Conservation (phyloP, 208 protist genomes). For the Leishmania tarentolae region DNA sequence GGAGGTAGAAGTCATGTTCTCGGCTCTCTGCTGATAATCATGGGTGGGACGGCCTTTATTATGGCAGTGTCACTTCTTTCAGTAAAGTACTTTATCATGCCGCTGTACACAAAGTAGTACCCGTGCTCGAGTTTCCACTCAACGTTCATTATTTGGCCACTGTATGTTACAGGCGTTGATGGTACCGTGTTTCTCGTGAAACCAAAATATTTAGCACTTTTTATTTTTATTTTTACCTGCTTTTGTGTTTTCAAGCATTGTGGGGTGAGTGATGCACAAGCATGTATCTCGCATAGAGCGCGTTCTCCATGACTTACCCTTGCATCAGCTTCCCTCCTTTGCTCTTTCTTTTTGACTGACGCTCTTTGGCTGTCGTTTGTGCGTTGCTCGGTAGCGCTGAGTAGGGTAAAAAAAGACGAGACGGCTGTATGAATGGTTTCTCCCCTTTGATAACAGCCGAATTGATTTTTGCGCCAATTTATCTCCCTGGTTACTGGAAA, state of each 20-base stretch:
- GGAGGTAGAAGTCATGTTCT: constrained; percentile 95
- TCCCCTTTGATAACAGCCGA: background rate
- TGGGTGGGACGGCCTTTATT: constrained; percentile 79
- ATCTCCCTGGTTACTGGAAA: background rate
- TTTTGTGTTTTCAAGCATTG: background rate
- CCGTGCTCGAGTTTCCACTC: background rate
- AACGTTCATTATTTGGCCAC: background rate
- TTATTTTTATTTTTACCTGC: background rate
- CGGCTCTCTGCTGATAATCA: constrained; percentile 89
- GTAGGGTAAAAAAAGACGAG: background rate
- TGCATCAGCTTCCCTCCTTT: background rate
- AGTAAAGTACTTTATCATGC: constrained; percentile 22
- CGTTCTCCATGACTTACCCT: background rate
- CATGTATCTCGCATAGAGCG: background rate
- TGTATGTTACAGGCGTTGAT: background rate
- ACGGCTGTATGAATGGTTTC: background rate
- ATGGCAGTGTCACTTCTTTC: constrained; percentile 36
- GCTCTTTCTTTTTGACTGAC: background rate
- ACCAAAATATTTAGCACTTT: background rate
- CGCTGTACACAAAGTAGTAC: background rate
- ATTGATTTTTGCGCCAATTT: background rate
- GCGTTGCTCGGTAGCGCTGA: background rate
- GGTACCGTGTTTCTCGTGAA: background rate
- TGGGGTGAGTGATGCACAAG: background rate
- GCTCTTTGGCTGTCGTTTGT: background rate